Evolutionary conservation across 2,329 filamentous ascomycete genomes (phyloP).

Genomic region (Fusarium irregulare): DNA sequence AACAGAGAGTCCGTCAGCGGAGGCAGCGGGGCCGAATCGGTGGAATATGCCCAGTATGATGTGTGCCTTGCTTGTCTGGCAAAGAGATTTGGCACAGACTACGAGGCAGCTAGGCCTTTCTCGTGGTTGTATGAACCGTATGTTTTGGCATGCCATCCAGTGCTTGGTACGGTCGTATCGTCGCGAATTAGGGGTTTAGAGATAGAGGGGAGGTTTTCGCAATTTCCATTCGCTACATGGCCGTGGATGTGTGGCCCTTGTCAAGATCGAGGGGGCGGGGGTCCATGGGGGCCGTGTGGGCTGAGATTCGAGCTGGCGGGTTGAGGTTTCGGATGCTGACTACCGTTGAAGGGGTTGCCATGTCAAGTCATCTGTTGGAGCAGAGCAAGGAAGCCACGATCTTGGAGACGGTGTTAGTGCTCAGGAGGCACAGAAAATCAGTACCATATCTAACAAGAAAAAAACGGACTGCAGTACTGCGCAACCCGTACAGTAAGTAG

Average conservation of each 20-base stretch:
- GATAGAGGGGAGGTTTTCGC: conserved; percentile 17
- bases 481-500: neutral
- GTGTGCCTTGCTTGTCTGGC: neutral
- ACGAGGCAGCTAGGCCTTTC: neutral
- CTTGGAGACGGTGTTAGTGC: conserved; percentile 19
- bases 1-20: conserved; percentile 35
- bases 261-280: conserved; percentile 41
- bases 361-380: neutral
- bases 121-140: neutral
- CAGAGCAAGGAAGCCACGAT: conserved; percentile 22
- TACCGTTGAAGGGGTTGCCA: conserved; percentile 33
- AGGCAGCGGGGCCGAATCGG: conserved; percentile 40
- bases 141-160: neutral
- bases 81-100: neutral
- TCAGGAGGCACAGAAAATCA: conserved; percentile 3
- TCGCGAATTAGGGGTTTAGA: conserved; percentile 7
- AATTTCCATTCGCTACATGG: conserved; percentile 29
- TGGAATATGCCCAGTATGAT: conserved; percentile 9
- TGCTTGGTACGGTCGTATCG: conserved; percentile 15
- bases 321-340: conserved; percentile 40
- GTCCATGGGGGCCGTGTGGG: conserved; percentile 37
- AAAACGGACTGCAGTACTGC: conserved; percentile 7
- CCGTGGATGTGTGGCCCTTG: conserved; percentile 32
- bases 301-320: conserved; percentile 46
- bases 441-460: neutral